These are phyloP conservation scores for Parmelia sp. DNA, from an alignment of 495 filamentous ascomycete species.

Conservation along the genomic window DNA sequence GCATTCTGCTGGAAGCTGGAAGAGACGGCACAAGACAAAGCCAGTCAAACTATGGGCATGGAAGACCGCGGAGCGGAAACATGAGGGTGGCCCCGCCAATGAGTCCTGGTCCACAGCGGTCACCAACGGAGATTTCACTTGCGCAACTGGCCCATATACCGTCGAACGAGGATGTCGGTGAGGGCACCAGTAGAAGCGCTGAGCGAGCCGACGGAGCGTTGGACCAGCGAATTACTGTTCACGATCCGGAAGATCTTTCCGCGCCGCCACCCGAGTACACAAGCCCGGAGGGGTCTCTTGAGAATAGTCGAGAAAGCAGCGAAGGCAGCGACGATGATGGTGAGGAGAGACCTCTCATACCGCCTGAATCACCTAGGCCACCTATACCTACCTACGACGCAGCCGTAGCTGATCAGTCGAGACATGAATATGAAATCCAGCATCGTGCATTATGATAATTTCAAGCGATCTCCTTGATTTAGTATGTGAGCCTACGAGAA, in stretches of 20 bases:
- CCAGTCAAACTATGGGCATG: conserved; percentile 42
- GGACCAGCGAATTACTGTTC: conserved; percentile 33
- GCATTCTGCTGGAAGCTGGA: conserved; percentile 86
- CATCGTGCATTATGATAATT: background rate
- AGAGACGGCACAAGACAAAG: conserved; percentile 56
- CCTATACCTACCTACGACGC: conserved; percentile 64
- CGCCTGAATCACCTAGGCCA: conserved; percentile 36
- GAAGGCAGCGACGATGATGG: conserved; percentile 33
- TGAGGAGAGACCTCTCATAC: conserved; percentile 37
- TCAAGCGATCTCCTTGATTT: background rate
- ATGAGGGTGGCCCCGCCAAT: conserved; percentile 62
- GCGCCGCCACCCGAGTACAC: conserved; percentile 66
- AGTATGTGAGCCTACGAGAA: background rate
- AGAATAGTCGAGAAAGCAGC: conserved; percentile 49
- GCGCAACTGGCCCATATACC: conserved; percentile 67
- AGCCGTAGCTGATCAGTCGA: conserved; percentile 41
- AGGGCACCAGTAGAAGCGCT: conserved; percentile 58
- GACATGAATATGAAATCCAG: conserved; percentile 3
- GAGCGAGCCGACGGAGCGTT: conserved; percentile 34
- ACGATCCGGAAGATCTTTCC: conserved; percentile 32
- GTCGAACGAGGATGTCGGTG: conserved; percentile 68
- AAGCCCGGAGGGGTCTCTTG: conserved; percentile 54
- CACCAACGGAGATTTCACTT: conserved; percentile 94
- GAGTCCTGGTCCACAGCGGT: conserved; percentile 83
- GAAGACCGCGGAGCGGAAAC: conserved; percentile 41